Evolutionary conservation across 768 basidiomycete genomes (phyloP), one percentile per base, ranked within the genome.

Genomic region (Brasilioporus rufonigricans): DNA sequence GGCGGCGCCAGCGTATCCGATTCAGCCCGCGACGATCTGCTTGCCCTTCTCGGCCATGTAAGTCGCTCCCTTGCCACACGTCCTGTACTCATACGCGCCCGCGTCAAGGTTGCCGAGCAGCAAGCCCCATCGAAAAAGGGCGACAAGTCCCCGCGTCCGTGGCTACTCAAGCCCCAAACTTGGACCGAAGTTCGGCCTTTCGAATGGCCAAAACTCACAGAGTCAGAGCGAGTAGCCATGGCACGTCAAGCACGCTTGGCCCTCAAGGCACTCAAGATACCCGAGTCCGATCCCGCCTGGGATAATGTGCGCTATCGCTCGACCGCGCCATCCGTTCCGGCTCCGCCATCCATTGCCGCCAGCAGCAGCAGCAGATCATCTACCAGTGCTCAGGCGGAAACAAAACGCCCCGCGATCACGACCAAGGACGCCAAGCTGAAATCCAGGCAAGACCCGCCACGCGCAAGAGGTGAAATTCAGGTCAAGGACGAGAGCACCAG

Each of bases 181-280:
- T 91, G 88, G 87, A 74, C 74, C 32, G 84, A 90, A 62, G 84
- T 89, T 24, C 82, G 86, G 7, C 89, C 89, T 0, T 83, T 77
- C 53, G 85, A 83, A 57, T 87, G 80, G 77, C 72, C 76, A 1
- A 73, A 73, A 27, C 73, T 86, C 26, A 72, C 73, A 3, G 78
- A 80, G 27, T 46, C 71, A 2, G 80, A 84, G 43, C 77, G 80
- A 5, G 72, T 70, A 9, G 61, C 56, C n/a, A 72, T 89, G 66
- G 76, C 81, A 9, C 77, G 80, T 38, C 72, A 75, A 27, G 85
- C 82, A 1, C 77, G 84, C 44, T 57, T 71, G 16, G 77, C 71
- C 1, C 76, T 86, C 61, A 72, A 69, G 32, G 66, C 65, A 27
- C 71, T 88, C 49, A 77, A 77, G 24, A 81, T 89, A 56, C 80